Evolutionary conservation across 2,329 filamentous ascomycete species (phyloP), one percentile per base, ranked within the genome.

Genomic region (Blastomyces percursus): DNA sequence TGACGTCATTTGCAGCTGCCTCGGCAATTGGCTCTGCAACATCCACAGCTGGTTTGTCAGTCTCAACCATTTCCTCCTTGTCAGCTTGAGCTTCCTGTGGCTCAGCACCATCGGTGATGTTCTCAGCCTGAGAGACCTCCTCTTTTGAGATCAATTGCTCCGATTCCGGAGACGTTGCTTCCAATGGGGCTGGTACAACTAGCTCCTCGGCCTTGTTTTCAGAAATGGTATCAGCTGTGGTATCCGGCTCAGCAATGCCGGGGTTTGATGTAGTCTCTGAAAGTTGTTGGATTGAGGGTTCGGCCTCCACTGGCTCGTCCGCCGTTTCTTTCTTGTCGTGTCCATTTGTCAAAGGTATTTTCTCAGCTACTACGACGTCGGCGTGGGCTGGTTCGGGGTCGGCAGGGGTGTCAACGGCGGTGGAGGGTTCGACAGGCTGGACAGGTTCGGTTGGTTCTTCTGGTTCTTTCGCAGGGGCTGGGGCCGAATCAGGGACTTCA

Each of bases 51-150:
- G 51, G 32, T 11, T 42, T 35, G 54, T 38, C 46, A 19, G 32
- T 30, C 27, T 8, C 27, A 12, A 16, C 42, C 14, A 30, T 40
- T 54, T 38, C 55, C 46, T 60, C 61, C 3, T 44, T 38, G 30
- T 40, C 59, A 38, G 30, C 12, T 16, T 46, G 6, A 32, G 19
- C 30, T 38, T 40, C 48, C 30, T 51, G 27, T 2, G 32, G 2
- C 44, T 52, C 59, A 27, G 48, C 19, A 24, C 60, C 50, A 27
- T 65, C 32, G 21, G 35, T 57, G 54, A 63, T 57, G 40, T 66
- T 46, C 32, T 64, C 62, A 12, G 56, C 46, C 51, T 65, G 62
- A 19, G 30, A 38, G n/a, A 58, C 16, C 3, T 35, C 32, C n/a
- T 30, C 16, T 48, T 32, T 38, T 3, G 6, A 2, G 35, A 9